phyloP scores from a whole-genome alignment of 306 rosid species.

The Prunus salicina region DNA sequence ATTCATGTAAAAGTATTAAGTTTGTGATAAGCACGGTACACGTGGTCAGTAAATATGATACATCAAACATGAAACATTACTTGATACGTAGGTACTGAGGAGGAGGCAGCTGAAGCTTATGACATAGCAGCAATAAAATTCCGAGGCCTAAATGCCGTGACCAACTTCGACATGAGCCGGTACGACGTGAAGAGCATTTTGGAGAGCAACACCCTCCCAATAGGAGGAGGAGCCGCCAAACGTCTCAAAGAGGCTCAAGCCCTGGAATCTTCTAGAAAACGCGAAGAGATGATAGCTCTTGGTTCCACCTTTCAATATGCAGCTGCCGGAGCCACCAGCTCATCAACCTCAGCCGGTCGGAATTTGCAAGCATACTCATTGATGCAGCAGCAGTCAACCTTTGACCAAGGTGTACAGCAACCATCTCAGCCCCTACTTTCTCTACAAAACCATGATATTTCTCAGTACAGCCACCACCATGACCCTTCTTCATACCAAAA shows the following conservation, averaged over 20 bases:
- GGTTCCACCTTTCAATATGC: slow-evolving; percentile 62
- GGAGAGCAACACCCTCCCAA: slow-evolving; percentile 88
- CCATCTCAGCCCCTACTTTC: slow-evolving; percentile 55
- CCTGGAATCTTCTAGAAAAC: slow-evolving; percentile 73
- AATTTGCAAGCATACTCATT: slow-evolving; percentile 53
- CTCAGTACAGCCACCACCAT: slow-evolving; percentile 41
- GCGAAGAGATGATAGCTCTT: slow-evolving; percentile 75
- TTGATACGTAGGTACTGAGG: slow-evolving; percentile 65
- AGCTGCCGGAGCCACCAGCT: slow-evolving; percentile 32
- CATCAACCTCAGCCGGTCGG: slow-evolving; percentile 14
- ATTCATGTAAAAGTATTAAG: not conserved
- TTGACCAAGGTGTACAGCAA: slow-evolving; percentile 23
- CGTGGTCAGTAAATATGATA: not conserved
- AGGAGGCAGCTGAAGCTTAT: slow-evolving; percentile 98
- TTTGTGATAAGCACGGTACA: no score
- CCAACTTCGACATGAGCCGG: slow-evolving; percentile 95
- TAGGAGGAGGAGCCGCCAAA: slow-evolving; percentile 94
- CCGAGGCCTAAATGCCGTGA: slow-evolving; percentile 87
- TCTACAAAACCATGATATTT: slow-evolving; percentile 64
- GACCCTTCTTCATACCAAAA: slow-evolving; percentile 53
- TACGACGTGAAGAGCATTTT: slow-evolving; percentile 90
- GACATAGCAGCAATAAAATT: slow-evolving; percentile 97
- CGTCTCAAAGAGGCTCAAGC: slow-evolving; percentile 93
- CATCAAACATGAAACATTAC: not conserved
- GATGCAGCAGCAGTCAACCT: slow-evolving; percentile 29